phyloP scores from a whole-genome alignment of 2,329 filamentous ascomycete species.

The Chrysoporthe puriensis region DNA sequence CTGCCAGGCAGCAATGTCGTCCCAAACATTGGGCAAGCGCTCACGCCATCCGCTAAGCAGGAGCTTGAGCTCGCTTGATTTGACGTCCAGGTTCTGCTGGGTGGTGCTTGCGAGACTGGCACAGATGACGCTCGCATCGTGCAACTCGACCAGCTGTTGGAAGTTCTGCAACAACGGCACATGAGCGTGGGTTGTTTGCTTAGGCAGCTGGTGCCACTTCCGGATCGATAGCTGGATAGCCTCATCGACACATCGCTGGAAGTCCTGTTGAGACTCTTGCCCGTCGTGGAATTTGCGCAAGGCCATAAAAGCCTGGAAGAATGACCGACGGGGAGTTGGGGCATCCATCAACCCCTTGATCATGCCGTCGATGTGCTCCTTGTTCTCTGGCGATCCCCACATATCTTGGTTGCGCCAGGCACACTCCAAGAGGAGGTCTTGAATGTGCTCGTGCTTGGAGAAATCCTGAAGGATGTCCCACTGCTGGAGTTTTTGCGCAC shows the following conservation, averaged over 20 bases:
- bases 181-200: conserved; percentile 90
- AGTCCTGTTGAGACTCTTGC: conserved; percentile 78
- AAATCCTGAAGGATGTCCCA: conserved; percentile 99
- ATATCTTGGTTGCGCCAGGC: conserved; percentile 95
- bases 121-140: conserved; percentile 97
- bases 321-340: conserved; percentile 87
- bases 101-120: conserved; percentile 86
- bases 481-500: conserved; percentile 96
- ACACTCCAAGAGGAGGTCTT: conserved; percentile 91
- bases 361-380: conserved; percentile 86
- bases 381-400: conserved; percentile 85
- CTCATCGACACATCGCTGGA: conserved; percentile 90
- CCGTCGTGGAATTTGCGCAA: conserved; percentile 93
- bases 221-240: conserved; percentile 95
- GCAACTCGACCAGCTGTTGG: conserved; percentile 94
- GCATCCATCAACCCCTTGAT: conserved; percentile 98
- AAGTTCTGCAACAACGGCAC: conserved; percentile 96
- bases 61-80: conserved; percentile 93
- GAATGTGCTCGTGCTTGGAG: conserved; percentile 98
- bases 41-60: conserved; percentile 95
- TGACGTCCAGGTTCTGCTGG: conserved; percentile 82
- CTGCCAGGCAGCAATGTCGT: conserved; percentile 99
- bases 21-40: conserved; percentile 94
- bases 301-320: conserved; percentile 99
- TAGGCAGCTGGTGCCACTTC: conserved; percentile 98